These are phyloP conservation scores for Schizonepeta tenuifolia DNA, from an alignment of 257 asterid genomes.

Conservation along the genomic window DNA sequence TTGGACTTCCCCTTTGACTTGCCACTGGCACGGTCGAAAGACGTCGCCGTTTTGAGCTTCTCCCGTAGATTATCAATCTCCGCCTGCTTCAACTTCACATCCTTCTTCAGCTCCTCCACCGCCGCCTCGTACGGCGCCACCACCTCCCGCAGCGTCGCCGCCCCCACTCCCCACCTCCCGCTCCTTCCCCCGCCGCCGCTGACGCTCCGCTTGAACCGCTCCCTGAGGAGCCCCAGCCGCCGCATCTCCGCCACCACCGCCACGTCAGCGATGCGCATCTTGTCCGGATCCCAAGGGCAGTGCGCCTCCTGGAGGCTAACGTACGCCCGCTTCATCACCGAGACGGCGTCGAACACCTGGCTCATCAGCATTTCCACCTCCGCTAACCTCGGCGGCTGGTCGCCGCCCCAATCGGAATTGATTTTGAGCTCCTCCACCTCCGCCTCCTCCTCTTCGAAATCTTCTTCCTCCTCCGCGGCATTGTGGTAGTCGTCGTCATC, in stretches of 20 bases:
- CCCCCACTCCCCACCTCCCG: slow-evolving; percentile 61
- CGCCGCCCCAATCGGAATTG: slow-evolving; percentile 30
- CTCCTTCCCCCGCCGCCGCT: slow-evolving; percentile 36
- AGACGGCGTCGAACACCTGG: slow-evolving; percentile 87
- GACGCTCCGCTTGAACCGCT: slow-evolving; percentile 76
- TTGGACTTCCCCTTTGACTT: slow-evolving; percentile 75
- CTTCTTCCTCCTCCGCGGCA: slow-evolving; percentile 31
- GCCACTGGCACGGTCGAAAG: slow-evolving; percentile 43
- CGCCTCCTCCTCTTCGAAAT: slow-evolving; percentile 34
- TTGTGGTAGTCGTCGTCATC: slow-evolving; percentile 27
- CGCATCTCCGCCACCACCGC: slow-evolving; percentile 86
- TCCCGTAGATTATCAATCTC: slow-evolving; percentile 73
- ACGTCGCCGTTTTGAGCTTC: slow-evolving; percentile 74
- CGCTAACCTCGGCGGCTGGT: slow-evolving; percentile 39
- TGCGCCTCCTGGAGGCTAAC: slow-evolving; percentile 87
- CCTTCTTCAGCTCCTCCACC: slow-evolving; percentile 81
- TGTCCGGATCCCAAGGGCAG: slow-evolving; percentile 90
- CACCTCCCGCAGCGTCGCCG: slow-evolving; percentile 81
- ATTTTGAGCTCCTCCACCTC: slow-evolving; percentile 35
- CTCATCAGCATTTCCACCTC: slow-evolving; percentile 77
- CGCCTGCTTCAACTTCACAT: slow-evolving; percentile 64
- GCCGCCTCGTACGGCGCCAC: slow-evolving; percentile 98
- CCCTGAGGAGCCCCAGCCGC: slow-evolving; percentile 72
- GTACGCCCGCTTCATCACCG: slow-evolving; percentile 84
- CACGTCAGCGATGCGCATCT: slow-evolving; percentile 85